phyloP scores from a whole-genome alignment of 179 eudicot species.

The Pouteria campechiana region DNA sequence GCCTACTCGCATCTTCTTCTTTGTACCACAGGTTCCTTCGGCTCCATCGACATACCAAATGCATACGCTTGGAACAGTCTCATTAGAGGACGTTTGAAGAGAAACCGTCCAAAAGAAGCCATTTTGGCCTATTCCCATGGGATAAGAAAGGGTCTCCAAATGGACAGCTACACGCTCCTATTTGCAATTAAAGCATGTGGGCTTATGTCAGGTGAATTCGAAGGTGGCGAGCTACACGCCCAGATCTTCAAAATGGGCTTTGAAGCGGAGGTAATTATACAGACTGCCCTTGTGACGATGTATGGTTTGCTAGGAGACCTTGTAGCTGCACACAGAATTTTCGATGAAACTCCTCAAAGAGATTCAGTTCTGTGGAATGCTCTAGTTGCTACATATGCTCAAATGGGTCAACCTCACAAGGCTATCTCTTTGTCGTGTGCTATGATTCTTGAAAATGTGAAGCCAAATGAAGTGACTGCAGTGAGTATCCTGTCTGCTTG shows the following conservation, averaged over 20 bases:
- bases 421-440: constrained; percentile 45
- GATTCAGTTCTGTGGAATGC: constrained; percentile 65
- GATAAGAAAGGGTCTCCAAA: no score
- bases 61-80: no score
- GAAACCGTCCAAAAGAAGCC: no score
- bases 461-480: constrained; percentile 68
- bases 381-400: constrained; percentile 61
- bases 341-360: constrained; percentile 31
- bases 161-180: no score
- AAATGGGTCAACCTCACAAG: constrained; percentile 39
- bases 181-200: constrained; percentile 85
- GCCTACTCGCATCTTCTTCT: no score
- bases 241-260: constrained; percentile 31
- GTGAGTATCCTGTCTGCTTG: constrained; percentile 67
- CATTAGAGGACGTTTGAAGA: no score
- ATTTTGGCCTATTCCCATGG: no score
- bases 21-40: no score
- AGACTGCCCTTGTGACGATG: constrained; percentile 65
- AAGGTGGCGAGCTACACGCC: constrained; percentile 45
- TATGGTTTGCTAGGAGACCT: constrained; percentile 51
- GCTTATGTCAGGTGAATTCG: constrained; percentile 27
- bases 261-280: constrained; percentile 45
- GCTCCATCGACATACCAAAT: no score
- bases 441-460: constrained; percentile 21
- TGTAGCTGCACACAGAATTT: constrained; percentile 46